Base-by-base conservation (phyloP, 345 rosid genomes). In the Dovyalis caffra region DNA sequence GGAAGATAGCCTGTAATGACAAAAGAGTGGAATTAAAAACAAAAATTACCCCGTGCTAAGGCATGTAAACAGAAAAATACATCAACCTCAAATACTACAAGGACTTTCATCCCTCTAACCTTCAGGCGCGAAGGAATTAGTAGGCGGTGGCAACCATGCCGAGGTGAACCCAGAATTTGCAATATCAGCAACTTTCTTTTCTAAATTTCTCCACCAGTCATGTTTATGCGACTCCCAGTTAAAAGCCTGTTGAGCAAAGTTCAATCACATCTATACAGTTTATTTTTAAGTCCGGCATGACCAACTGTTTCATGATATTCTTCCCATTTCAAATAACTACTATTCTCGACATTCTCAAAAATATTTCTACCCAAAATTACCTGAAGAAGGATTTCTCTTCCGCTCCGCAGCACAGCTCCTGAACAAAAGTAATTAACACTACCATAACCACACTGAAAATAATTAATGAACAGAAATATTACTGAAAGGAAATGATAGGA, bases 161-260 rank as follows among this genome's bases (percentile, higher is more conserved):
- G 95, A 85, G 12, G 97, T 90, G 76, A 91, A 94, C 77, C 98
- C 98, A n/a, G 97, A 88, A 76, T 88, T 87, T 23, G 97, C 89
- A 12, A 92, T 88, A 64, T 91, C 95, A 1, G 88, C 77, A 70
- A 92, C 87, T 82, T 90, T 94, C 60, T 67, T 31, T 58, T 88
- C 97, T 74, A 94, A 83, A 84, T 87, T 92, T 81, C 78, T 87
- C 97, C 97, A 94, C 97, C 98, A 94, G 68, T 91, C 87, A 78
- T 88, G 53, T 81, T 94, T 94, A 47, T 90, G 90, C 80, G 98
- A 92, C 74, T 94, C 98, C 98, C 98, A 94, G 74, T 94, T 90
- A 79, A 88, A 92, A 62, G 90, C 93, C 98, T 92, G 88, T 80
- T 26, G 57, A 63, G 58, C 38, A 78, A 74, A 79, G 45, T 66